Evolutionary conservation across 2,329 filamentous ascomycete species (phyloP), one percentile per base, ranked within the genome.

Genomic region (Albifimbria verrucaria): DNA sequence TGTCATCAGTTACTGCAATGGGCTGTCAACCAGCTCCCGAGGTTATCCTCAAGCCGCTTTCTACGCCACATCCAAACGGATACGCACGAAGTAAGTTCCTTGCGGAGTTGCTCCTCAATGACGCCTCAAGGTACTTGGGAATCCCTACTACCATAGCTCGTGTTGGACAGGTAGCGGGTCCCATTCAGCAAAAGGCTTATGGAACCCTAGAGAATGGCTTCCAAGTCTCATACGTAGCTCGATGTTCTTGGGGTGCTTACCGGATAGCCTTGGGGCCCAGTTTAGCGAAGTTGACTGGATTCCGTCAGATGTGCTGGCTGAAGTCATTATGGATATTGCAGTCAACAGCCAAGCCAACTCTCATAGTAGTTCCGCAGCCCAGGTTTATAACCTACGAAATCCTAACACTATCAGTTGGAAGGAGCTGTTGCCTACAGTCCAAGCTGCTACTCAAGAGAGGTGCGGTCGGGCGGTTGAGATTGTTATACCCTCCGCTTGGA

Each of bases 311-410:
- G 23, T 26, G 12, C 9, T 47, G 44, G 44, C 44, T 9, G 21
- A 47, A 7, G 44, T 47, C 11, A 18, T 25, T 26, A 23, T 47
- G 7, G 44, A 47, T 12, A 24, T 47, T 24, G 42, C 20, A 6
- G 42, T 4, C 18, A 15, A 39, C 18, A 39, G 12, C 32, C n/a
- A 36, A 36, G 18, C 9, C 41, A 43, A 21, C 10, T 24, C 44
- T 26, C 15, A 26, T 17, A 11, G 3, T 23, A 18, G 7, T 24
- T 4, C 23, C 7, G 21, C 21, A 10, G 21, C 22, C 15, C 4
- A 47, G 44, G 44, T 47, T 25, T 47, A 25, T n/a, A 47, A 47
- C n/a, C 22, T 47, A 18, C 20, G 44, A 21, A 47, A 47, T n/a
- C 44, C 44, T 24, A 4, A 26, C 10, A 47, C 23, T 4, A 47